phyloP scores from a whole-genome alignment of 2,329 filamentous ascomycete genomes.

The Dactylellina cionopaga region DNA sequence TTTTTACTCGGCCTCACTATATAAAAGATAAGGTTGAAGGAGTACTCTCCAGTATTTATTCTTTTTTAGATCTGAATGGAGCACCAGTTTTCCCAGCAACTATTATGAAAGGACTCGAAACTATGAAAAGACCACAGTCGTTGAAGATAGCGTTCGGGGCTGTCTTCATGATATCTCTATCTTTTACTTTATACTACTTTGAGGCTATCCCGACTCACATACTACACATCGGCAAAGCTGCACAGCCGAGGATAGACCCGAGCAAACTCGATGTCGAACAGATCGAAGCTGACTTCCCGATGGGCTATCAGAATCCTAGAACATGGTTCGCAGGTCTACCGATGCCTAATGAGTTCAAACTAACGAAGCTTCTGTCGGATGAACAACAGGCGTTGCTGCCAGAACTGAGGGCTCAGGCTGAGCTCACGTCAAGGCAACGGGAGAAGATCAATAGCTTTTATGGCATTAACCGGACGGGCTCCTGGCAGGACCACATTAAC shows the following conservation, averaged over 20 bases:
- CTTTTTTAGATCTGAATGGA: no score
- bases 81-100: no score
- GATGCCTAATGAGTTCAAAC: neutral
- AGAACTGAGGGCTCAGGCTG: neutral
- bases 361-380: slow-evolving; percentile 9
- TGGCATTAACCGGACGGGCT: slow-evolving; percentile 32
- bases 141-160: slow-evolving; percentile 22
- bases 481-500: slow-evolving; percentile 43
- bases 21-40: no score
- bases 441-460: slow-evolving; percentile 32
- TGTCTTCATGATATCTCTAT: slow-evolving; percentile 33
- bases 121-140: neutral
- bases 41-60: no score
- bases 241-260: slow-evolving; percentile 5
- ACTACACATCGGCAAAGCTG: neutral
- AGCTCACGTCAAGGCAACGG: slow-evolving; percentile 17
- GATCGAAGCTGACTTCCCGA: slow-evolving; percentile 44
- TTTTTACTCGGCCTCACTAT: no score
- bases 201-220: neutral
- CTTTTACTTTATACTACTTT: slow-evolving; percentile 22
- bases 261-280: slow-evolving; percentile 39
- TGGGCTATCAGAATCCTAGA: slow-evolving; percentile 28
- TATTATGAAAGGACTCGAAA: no score
- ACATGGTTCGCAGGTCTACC: slow-evolving; percentile 23
- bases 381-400: slow-evolving; percentile 14